These are phyloP conservation scores for Trichoderma sp. DNA, from an alignment of 2,329 filamentous ascomycete genomes.

Conservation along the genomic window DNA sequence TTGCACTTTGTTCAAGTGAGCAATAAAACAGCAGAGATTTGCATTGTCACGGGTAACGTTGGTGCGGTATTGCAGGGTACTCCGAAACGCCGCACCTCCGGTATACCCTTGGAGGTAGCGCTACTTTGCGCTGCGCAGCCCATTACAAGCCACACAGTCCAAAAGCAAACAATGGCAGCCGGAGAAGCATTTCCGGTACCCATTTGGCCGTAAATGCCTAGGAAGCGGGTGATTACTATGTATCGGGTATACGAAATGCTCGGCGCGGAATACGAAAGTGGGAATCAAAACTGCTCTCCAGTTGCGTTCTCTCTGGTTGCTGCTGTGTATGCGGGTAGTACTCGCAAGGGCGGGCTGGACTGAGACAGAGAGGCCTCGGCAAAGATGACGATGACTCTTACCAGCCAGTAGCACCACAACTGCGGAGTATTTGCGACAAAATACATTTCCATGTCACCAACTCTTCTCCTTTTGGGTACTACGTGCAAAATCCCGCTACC, in stretches of 20 bases:
- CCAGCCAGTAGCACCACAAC: not conserved
- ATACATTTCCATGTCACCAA: not conserved
- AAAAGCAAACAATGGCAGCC: not conserved
- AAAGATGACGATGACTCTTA: constrained; percentile 16
- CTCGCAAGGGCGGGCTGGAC: not conserved
- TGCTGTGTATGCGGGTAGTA: not conserved
- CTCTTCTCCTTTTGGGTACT: not conserved
- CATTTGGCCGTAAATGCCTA: not conserved
- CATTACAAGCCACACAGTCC: not conserved
- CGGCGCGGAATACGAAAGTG: not conserved
- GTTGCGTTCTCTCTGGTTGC: not conserved
- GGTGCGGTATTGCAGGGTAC: not conserved
- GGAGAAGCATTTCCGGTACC: not conserved
- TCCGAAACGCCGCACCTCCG: not conserved
- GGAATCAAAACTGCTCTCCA: not conserved
- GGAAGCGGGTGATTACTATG: not conserved
- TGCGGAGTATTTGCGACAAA: not conserved
- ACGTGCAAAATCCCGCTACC: not conserved
- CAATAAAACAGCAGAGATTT: not conserved
- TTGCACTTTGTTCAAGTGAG: not conserved
- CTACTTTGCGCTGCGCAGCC: not conserved
- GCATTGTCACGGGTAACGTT: not conserved
- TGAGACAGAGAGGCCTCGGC: constrained; percentile 5
- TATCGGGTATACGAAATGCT: not conserved
- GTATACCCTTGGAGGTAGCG: not conserved